phyloP scores from a whole-genome alignment of 805 yeast species.

The Saturnispora halmiae region DNA sequence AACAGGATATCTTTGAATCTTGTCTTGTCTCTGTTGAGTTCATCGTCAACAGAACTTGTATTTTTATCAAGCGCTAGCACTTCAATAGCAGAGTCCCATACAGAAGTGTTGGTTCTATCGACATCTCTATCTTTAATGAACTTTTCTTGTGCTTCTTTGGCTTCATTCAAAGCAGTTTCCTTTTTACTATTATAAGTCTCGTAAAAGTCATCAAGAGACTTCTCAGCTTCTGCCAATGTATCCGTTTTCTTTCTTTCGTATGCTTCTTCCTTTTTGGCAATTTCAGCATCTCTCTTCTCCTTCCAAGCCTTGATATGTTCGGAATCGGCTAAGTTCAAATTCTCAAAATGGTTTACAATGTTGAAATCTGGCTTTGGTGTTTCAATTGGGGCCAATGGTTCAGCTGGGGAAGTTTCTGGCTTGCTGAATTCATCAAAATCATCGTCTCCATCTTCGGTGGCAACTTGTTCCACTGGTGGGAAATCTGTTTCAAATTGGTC shows the following conservation, averaged over 20 bases:
- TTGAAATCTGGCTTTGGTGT: background rate
- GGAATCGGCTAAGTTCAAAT: constrained; percentile 38
- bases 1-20: constrained; percentile 43
- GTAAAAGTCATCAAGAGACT: constrained; percentile 84
- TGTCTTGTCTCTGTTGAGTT: constrained; percentile 39
- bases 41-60: constrained; percentile 28
- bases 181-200: constrained; percentile 82
- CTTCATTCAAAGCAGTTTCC: constrained; percentile 55
- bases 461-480: constrained; percentile 27
- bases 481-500: constrained; percentile 58
- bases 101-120: constrained; percentile 40
- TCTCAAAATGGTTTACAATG: constrained; percentile 32
- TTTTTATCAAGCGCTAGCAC: constrained; percentile 31
- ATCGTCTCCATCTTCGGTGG: constrained; percentile 32
- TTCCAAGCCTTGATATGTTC: constrained; percentile 69
- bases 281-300: constrained; percentile 68
- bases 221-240: constrained; percentile 65
- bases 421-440: constrained; percentile 47
- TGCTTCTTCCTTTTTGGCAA: constrained; percentile 67
- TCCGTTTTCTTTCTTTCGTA: constrained; percentile 55
- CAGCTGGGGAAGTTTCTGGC: constrained; percentile 7
- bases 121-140: constrained; percentile 69
- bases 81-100: constrained; percentile 50
- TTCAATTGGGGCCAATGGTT: constrained; percentile 9
- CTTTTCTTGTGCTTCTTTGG: constrained; percentile 58